Conservation (phyloP, 768 basidiomycete genomes). For the Phanerochaete sordida region DNA sequence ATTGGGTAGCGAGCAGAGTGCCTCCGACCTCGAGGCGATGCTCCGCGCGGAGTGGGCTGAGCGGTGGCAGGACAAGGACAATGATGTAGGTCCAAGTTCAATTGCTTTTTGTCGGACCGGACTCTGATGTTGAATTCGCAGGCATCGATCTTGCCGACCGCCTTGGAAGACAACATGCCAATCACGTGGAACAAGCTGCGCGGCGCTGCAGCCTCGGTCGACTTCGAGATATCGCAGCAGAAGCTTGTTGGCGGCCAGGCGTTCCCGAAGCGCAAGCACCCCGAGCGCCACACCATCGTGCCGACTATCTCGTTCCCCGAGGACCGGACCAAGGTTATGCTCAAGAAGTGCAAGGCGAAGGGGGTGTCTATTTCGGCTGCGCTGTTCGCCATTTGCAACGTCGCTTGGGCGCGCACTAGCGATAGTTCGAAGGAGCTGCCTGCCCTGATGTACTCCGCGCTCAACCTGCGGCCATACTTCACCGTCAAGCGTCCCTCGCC, state of each 20-base stretch:
- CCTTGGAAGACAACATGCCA: constrained; percentile 45
- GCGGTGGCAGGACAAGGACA: constrained; percentile 22
- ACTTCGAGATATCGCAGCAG: constrained; percentile 50
- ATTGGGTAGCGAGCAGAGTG: constrained; percentile 36
- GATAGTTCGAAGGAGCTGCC: constrained; percentile 45
- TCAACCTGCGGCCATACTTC: constrained; percentile 70
- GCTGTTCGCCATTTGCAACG: constrained; percentile 70
- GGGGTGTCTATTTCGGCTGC: constrained; percentile 75
- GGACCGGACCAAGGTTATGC: constrained; percentile 54
- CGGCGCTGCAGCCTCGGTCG: constrained; percentile 46
- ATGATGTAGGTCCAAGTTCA: constrained; percentile 16
- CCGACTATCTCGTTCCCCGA: constrained; percentile 60
- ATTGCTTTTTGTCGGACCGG: not conserved
- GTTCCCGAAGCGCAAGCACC: constrained; percentile 51
- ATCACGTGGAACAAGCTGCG: constrained; percentile 38
- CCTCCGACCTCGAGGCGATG: constrained; percentile 27
- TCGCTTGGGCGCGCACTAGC: constrained; percentile 64
- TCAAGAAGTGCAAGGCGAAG: constrained; percentile 66
- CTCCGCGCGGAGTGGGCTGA: constrained; percentile 31
- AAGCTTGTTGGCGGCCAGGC: constrained; percentile 70
- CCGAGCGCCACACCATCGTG: constrained; percentile 58
- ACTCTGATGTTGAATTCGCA: constrained; percentile 4
- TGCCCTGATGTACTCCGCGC: constrained; percentile 82
- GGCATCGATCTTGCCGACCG: constrained; percentile 12
- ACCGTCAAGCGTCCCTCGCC: constrained; percentile 31